These are phyloP conservation scores for Blastobotrys apis DNA, from an alignment of 1,139 yeast genomes.

Conservation along the genomic window DNA sequence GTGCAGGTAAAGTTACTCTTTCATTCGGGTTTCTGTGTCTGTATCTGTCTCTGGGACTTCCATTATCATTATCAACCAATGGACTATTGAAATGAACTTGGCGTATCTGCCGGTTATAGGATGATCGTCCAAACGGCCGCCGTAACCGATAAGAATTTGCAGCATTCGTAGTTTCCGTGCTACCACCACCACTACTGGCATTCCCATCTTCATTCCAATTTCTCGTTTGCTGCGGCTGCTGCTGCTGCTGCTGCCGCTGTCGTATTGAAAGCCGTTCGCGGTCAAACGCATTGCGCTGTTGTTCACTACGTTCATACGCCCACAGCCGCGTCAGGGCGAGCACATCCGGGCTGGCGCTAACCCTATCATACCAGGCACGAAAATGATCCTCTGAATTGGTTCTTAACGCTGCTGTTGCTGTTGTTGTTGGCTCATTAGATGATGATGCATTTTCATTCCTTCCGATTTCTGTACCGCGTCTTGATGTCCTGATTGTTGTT, in stretches of 20 bases:
- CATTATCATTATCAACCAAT: constrained; percentile 14
- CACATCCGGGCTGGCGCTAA: too few relatives aligned
- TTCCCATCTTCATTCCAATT: not conserved
- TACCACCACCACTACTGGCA: not conserved
- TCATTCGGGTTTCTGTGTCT: not conserved
- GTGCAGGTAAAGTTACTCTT: not conserved
- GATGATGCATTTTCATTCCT: not conserved
- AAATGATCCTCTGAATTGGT: too few relatives aligned
- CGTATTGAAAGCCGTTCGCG: not conserved
- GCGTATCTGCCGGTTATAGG: constrained; percentile 8
- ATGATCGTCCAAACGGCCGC: not conserved
- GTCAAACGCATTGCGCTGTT: not conserved
- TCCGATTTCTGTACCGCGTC: not conserved
- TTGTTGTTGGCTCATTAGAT: too few relatives aligned
- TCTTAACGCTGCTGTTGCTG: too few relatives aligned
- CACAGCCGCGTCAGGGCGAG: not conserved
- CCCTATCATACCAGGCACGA: too few relatives aligned
- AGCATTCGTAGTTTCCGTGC: not conserved
- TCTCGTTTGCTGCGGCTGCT: not conserved
- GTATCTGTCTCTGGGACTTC: not conserved
- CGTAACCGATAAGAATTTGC: not conserved
- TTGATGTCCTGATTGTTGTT: not conserved
- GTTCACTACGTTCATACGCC: not conserved
- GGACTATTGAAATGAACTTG: constrained; percentile 24
- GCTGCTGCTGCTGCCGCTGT: not conserved